phyloP scores from a whole-genome alignment of 2,329 filamentous ascomycete species.

The Grosmannia serpens region DNA sequence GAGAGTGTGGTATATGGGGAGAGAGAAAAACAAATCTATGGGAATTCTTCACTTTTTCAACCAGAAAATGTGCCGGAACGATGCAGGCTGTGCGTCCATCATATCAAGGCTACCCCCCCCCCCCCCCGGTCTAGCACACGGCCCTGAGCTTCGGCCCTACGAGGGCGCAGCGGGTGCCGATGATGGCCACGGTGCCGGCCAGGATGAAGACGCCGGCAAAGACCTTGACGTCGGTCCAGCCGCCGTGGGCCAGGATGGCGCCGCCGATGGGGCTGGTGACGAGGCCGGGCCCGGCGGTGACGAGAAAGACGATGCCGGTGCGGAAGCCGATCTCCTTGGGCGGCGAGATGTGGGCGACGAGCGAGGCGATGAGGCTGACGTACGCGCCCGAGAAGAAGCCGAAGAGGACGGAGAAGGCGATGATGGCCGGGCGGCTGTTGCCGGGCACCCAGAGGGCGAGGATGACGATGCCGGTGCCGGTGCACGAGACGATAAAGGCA shows the following conservation, averaged over 20 bases:
- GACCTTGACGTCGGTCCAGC: slow-evolving; percentile 24
- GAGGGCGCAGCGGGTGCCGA: slow-evolving; percentile 15
- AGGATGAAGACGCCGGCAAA: slow-evolving; percentile 23
- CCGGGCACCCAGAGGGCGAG: slow-evolving; percentile 32
- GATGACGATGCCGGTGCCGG: slow-evolving; percentile 24
- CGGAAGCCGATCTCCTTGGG: slow-evolving; percentile 42
- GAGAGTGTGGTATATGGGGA: too few species aligned
- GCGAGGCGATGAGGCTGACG: slow-evolving; percentile 25
- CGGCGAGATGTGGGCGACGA: slow-evolving; percentile 41
- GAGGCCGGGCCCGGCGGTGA: slow-evolving; percentile 38
- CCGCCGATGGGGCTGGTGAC: slow-evolving; percentile 40
- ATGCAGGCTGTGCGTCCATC: too few species aligned
- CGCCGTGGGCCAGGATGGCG: slow-evolving; percentile 15
- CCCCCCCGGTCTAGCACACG: background rate
- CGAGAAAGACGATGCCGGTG: slow-evolving; percentile 38
- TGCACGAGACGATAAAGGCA: slow-evolving; percentile 32
- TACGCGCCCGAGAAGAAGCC: slow-evolving; percentile 31
- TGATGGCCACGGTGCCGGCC: slow-evolving; percentile 17
- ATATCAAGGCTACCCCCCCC: too few species aligned
- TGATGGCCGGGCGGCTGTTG: slow-evolving; percentile 16
- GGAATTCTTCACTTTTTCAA: too few species aligned
- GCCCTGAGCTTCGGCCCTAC: slow-evolving; percentile 16
- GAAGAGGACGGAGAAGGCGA: slow-evolving; percentile 28
- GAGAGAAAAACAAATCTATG: too few species aligned
- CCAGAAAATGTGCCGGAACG: too few species aligned